phyloP scores from a whole-genome alignment of 73 alveolate species.

The Loxodes magnus region DNA sequence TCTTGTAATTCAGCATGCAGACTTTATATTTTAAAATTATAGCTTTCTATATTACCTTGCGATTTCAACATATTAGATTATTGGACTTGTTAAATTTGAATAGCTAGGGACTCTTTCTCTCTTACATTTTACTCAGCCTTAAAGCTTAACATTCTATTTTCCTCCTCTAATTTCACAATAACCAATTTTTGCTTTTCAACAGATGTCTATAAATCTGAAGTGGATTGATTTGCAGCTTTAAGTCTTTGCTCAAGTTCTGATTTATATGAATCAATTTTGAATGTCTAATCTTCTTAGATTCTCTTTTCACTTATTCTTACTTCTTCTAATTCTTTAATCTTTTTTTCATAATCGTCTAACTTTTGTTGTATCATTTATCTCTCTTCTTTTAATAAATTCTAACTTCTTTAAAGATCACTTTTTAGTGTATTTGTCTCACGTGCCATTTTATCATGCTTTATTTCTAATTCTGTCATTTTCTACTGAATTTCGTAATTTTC shows the following conservation, averaged over 20 bases:
- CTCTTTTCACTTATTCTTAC: constrained; percentile 19
- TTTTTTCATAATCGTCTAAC: constrained; percentile 31
- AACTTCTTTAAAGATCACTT: constrained; percentile 11
- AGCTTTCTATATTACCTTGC: no score
- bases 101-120: no score
- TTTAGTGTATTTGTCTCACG: constrained; percentile 20
- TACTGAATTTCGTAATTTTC: constrained; percentile 28
- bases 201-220: no score
- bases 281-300: constrained; percentile 7
- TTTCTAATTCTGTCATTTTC: not conserved
- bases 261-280: constrained; percentile 17
- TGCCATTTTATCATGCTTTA: constrained; percentile 3
- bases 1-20: no score
- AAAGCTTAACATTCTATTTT: constrained; percentile 23
- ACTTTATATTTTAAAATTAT: no score
- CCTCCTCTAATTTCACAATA: constrained; percentile 27
- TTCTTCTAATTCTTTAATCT: constrained; percentile 18
- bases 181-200: no score
- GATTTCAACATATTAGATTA: no score
- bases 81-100: no score
- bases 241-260: constrained; percentile 32
- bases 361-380: constrained; percentile 15
- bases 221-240: no score
- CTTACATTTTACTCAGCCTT: constrained; percentile 11
- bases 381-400: constrained; percentile 18